Evolutionary conservation across 345 rosid genomes (phyloP), one percentile per base, ranked within the genome.

Genomic region (Fremontodendron californicum): DNA sequence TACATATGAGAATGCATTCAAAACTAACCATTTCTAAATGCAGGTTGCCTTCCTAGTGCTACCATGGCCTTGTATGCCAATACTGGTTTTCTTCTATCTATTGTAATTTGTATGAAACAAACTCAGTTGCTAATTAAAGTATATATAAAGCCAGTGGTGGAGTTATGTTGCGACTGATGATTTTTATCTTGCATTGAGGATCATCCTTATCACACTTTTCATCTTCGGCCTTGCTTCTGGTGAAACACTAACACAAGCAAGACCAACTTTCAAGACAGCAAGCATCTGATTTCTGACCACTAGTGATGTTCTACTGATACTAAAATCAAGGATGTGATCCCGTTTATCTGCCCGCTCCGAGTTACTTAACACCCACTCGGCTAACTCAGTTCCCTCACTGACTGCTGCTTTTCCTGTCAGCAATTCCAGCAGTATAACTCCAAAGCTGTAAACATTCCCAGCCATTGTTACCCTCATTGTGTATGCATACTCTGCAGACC

Each of bases 141-240:
- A 23, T 57, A 23, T 57, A 57, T 21, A 9, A 23, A 57, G 19
- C 35, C 63, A 11, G 65, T n/a, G 0, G 10, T 11, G 42, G 2
- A 46, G 8, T 49, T 16, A 18, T 18, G 40, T 48, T 15, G 43
- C 6, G 15, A 39, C 25, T 1, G 70, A 64, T 64, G 21, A 39
- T 35, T 86, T 75, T 86, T 75, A 90, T 73, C 89, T 83, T 40
- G 87, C 94, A 75, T 83, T 84, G 69, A 86, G 80, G 76, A 94
- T 88, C 98, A 92, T 85, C 61, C 87, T 75, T 23, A 89, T 84
- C 69, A 92, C 97, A 43, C 88, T 88, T 82, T 88, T 92, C 93
- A 92, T 91, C 84, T 91, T 92, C 0, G 98, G 96, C 86, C 98
- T 90, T 52, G 88, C 86, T 33, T 87, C 91, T 0, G 92, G 89